Evolutionary conservation across 2,329 filamentous ascomycete genomes (phyloP).

Genomic region (Didymella glomerata): DNA sequence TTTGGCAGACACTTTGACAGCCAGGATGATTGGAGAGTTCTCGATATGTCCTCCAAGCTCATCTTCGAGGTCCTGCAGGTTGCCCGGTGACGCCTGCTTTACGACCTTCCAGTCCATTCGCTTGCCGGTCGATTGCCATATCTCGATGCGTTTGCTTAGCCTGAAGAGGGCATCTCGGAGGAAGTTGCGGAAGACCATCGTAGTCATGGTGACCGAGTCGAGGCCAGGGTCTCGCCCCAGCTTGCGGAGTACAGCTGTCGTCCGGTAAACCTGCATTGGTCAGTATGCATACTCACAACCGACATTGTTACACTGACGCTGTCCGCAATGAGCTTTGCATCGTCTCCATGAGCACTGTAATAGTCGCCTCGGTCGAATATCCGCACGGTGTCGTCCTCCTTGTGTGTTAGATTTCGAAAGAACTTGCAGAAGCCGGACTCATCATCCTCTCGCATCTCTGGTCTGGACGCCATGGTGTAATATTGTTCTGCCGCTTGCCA

Average conservation of each 20-base stretch:
- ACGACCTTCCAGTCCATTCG: constrained; percentile 91
- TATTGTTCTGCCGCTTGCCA: not conserved
- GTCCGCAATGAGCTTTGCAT: constrained; percentile 83
- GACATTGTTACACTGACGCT: constrained; percentile 61
- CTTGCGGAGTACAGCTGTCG: constrained; percentile 91
- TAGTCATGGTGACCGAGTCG: constrained; percentile 92
- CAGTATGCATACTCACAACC: not conserved
- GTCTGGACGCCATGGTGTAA: constrained; percentile 61
- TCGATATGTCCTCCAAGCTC: constrained; percentile 89
- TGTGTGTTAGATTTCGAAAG: constrained; percentile 83
- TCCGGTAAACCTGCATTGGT: constrained; percentile 82
- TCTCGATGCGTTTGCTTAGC: constrained; percentile 88
- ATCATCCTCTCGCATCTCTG: constrained; percentile 80
- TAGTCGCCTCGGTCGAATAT: constrained; percentile 95
- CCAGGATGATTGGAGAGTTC: constrained; percentile 90
- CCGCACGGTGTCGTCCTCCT: constrained; percentile 78
- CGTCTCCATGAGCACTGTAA: constrained; percentile 90
- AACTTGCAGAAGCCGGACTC: constrained; percentile 96
- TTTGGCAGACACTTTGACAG: constrained; percentile 91
- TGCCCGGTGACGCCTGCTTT: constrained; percentile 92
- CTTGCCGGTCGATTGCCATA: constrained; percentile 76
- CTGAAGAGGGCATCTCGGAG: constrained; percentile 92
- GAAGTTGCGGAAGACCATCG: constrained; percentile 95
- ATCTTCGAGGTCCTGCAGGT: constrained; percentile 95
- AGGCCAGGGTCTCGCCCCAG: constrained; percentile 86